Conservation (phyloP, 2,329 filamentous ascomycete species). For the Hypoxylon sp. region DNA sequence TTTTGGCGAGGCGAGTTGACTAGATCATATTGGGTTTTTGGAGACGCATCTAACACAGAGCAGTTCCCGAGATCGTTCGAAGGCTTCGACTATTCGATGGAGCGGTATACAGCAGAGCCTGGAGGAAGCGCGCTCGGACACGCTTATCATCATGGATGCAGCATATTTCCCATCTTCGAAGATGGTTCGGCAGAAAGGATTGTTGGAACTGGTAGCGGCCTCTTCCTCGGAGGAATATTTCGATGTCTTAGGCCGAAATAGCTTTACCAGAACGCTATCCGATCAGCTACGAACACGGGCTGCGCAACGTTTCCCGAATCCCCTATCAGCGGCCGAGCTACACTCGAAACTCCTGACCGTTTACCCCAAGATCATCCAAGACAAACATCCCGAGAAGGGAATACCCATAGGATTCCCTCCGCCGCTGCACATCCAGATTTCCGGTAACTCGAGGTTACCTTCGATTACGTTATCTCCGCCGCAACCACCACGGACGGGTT, state of each 20-base stretch:
- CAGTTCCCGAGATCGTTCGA: slow-evolving; percentile 58
- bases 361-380: slow-evolving; percentile 62
- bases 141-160: slow-evolving; percentile 66
- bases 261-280: slow-evolving; percentile 61
- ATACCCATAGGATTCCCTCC: slow-evolving; percentile 59
- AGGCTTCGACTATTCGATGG: slow-evolving; percentile 62
- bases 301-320: slow-evolving; percentile 52
- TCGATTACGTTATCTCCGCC: slow-evolving; percentile 64
- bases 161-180: slow-evolving; percentile 64
- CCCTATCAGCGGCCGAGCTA: slow-evolving; percentile 62
- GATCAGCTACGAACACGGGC: slow-evolving; percentile 60
- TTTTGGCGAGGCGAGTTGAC: slow-evolving; percentile 60
- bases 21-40: neutral
- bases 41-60: slow-evolving; percentile 34
- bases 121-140: slow-evolving; percentile 64
- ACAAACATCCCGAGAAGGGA: slow-evolving; percentile 58
- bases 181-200: slow-evolving; percentile 60
- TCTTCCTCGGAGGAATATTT: slow-evolving; percentile 62
- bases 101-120: slow-evolving; percentile 64
- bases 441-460: slow-evolving; percentile 61
- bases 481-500: slow-evolving; percentile 52
- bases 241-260: slow-evolving; percentile 56
- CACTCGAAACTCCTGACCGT: slow-evolving; percentile 61
- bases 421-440: slow-evolving; percentile 64
- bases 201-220: slow-evolving; percentile 65